A percentile compares a stretch with the other conserved stretches of the same genome.
phyloP scores from a whole-genome alignment of 441 rosid species.

The Gossypium laxum region DNA sequence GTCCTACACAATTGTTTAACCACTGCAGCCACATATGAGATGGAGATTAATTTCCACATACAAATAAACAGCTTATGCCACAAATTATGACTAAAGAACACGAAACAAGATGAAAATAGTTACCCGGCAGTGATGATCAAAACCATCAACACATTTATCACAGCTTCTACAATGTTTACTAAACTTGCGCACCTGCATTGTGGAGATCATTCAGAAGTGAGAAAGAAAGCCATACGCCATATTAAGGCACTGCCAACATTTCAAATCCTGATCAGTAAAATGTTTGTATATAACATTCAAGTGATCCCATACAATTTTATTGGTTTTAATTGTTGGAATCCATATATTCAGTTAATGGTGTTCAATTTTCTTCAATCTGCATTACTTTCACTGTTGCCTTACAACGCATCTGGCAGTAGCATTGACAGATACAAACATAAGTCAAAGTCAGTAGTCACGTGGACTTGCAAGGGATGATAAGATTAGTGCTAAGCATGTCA shows the following conservation, averaged over 20 bases:
- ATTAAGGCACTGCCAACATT: not conserved
- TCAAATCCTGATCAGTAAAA: slow-evolving; percentile 1
- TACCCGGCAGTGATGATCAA: slow-evolving; percentile 73
- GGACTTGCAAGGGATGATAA: not conserved
- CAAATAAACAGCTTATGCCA: not conserved
- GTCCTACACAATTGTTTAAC: slow-evolving; percentile 68
- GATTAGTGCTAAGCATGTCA: not conserved
- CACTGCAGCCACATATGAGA: slow-evolving; percentile 41
- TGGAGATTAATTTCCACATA: slow-evolving; percentile 16
- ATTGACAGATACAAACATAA: not conserved
- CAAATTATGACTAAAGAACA: slow-evolving; percentile 17
- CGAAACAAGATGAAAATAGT: slow-evolving; percentile 17
- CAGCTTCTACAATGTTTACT: slow-evolving; percentile 70
- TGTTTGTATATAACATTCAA: not conserved
- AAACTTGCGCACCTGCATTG: slow-evolving; percentile 50
- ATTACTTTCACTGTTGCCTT: not conserved
- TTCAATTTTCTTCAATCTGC: slow-evolving; percentile 5
- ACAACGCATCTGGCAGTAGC: not conserved
- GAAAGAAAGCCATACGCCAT: slow-evolving; percentile 1
- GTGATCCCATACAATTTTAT: not conserved
- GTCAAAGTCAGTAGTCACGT: not conserved
- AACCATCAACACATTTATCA: slow-evolving; percentile 23
- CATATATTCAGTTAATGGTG: not conserved
- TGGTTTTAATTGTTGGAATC: not conserved
- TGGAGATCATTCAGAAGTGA: slow-evolving; percentile 13